Evolutionary conservation across 176 grass and related monocot species (phyloP).

Genomic region (Carex parvula): DNA sequence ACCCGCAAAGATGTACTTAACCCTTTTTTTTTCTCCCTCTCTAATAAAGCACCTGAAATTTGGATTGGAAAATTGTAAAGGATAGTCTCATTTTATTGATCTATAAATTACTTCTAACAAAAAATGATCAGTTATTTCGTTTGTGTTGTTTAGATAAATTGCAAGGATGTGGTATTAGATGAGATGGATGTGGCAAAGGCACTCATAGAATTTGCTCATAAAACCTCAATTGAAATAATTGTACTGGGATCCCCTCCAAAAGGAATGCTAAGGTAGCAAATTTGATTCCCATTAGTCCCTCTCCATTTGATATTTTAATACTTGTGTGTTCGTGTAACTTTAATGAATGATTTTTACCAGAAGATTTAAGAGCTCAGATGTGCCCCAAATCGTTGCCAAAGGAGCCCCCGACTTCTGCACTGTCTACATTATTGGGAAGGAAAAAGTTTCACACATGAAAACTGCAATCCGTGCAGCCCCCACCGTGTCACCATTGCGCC

Average conservation of each 20-base stretch:
- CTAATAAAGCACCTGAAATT: background rate
- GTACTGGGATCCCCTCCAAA: conserved; percentile 59
- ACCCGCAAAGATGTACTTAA: conserved; percentile 75
- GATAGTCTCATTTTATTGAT: background rate
- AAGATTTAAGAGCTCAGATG: conserved; percentile 65
- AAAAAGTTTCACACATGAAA: conserved; percentile 49
- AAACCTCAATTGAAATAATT: conserved; percentile 59
- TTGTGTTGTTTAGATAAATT: conserved; percentile 35
- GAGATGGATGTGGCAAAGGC: conserved; percentile 70
- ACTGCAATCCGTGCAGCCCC: conserved; percentile 56
- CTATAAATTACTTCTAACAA: background rate
- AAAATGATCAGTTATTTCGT: background rate
- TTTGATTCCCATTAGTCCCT: background rate
- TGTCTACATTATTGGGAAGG: conserved; percentile 68
- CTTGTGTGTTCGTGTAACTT: background rate
- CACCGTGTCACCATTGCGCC: conserved; percentile 51
- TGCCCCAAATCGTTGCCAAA: conserved; percentile 51
- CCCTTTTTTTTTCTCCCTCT: background rate
- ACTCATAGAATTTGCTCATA: conserved; percentile 55
- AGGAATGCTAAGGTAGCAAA: conserved; percentile 54
- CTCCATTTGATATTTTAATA: background rate
- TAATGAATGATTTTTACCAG: background rate
- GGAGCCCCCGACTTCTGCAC: conserved; percentile 68
- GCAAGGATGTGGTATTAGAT: conserved; percentile 80
- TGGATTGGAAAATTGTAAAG: background rate